A percentile compares a stretch with the other conserved stretches of the same genome.
phyloP scores from a whole-genome alignment of 352 stramenopile species.

The Globisporangium lucens region DNA sequence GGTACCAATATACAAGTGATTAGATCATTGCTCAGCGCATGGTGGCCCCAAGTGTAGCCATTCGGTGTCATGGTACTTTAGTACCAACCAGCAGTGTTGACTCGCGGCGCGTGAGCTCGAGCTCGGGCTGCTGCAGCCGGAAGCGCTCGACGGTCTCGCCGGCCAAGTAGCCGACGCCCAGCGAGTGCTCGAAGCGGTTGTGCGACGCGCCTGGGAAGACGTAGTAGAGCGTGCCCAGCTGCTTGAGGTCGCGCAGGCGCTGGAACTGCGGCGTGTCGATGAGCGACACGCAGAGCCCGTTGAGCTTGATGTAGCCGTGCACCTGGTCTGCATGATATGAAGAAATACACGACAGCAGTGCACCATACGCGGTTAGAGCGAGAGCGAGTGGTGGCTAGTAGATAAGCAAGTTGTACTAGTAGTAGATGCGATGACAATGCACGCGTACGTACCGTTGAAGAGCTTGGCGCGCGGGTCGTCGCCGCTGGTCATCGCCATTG shows the following conservation, averaged over 20 bases:
- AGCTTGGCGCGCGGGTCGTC: conserved; percentile 41
- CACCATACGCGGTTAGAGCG: not conserved
- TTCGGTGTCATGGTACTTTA: not conserved
- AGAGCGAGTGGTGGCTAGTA: not conserved
- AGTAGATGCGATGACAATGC: not conserved
- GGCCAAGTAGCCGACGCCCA: conserved; percentile 94
- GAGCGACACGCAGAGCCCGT: conserved; percentile 72
- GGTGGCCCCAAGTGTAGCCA: not conserved
- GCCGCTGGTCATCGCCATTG: conserved; percentile 8
- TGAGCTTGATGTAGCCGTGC: conserved; percentile 79
- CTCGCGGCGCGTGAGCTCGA: conserved; percentile 90
- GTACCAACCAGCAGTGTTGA: conserved; percentile 43
- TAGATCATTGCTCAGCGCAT: not conserved
- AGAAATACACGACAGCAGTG: not conserved
- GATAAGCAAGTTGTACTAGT: not conserved
- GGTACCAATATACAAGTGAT: not conserved
- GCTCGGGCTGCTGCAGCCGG: conserved; percentile 77
- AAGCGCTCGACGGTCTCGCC: conserved; percentile 87
- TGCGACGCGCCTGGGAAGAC: conserved; percentile 88
- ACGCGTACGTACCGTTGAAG: conserved; percentile 48
- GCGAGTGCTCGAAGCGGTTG: conserved; percentile 95
- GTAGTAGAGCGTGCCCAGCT: conserved; percentile 91
- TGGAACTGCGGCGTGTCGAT: conserved; percentile 95
- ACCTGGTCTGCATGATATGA: conserved; percentile 54
- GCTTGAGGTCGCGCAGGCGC: conserved; percentile 92